phyloP scores from a whole-genome alignment of 2,329 filamentous ascomycete species.

The Simplicillium aogashimaense region DNA sequence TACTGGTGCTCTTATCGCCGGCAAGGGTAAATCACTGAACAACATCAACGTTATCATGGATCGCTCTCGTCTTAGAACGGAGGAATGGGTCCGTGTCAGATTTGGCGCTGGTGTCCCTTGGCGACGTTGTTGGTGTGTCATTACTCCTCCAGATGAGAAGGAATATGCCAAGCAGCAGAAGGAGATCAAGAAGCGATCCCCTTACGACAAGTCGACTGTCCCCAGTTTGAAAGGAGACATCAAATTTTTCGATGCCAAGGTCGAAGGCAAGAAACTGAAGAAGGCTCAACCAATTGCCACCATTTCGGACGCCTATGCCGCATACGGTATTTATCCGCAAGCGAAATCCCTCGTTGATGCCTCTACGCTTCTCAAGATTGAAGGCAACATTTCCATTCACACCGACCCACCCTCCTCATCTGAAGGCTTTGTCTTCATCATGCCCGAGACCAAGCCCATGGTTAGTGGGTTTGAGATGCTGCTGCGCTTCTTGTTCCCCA shows the following conservation, averaged over 20 bases:
- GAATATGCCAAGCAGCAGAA: conserved; percentile 79
- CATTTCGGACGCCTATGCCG: conserved; percentile 81
- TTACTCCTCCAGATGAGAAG: conserved; percentile 88
- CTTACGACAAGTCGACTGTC: conserved; percentile 64
- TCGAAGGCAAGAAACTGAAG: conserved; percentile 74
- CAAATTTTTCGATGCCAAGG: conserved; percentile 82
- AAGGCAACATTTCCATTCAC: conserved; percentile 84
- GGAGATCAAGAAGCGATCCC: conserved; percentile 67
- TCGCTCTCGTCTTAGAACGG: conserved; percentile 62
- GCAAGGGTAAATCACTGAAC: conserved; percentile 82
- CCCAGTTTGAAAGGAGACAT: conserved; percentile 75
- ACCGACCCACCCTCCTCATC: conserved; percentile 65
- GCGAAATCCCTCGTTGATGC: conserved; percentile 89
- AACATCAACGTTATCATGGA: conserved; percentile 88
- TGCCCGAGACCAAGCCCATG: conserved; percentile 90
- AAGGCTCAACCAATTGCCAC: conserved; percentile 85
- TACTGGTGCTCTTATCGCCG: conserved; percentile 88
- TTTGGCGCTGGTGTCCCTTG: conserved; percentile 95
- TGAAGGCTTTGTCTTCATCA: conserved; percentile 94
- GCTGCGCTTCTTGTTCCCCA: conserved; percentile 83
- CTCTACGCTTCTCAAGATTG: conserved; percentile 87
- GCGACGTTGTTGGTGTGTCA: conserved; percentile 94
- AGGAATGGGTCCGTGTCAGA: conserved; percentile 90
- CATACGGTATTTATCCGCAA: conserved; percentile 93
- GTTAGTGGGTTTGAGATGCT: conserved; percentile 94